A percentile compares a stretch with the other conserved stretches of the same genome.
These are phyloP conservation scores for Penicillium waksmanii DNA, from an alignment of 495 filamentous ascomycete species.

Conservation along the genomic window DNA sequence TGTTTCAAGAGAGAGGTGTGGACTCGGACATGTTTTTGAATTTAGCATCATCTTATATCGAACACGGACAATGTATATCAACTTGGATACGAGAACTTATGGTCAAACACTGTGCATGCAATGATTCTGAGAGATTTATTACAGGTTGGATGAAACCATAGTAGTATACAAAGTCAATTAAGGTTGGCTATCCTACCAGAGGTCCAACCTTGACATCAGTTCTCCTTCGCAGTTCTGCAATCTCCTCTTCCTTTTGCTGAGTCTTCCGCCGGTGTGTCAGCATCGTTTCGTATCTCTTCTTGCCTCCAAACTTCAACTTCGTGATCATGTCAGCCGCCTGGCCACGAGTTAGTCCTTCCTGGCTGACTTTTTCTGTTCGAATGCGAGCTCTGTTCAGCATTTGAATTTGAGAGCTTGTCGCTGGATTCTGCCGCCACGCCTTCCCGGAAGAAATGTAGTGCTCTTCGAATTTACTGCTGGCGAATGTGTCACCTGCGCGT, in stretches of 20 bases:
- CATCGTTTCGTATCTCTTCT: constrained; percentile 64
- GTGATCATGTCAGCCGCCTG: constrained; percentile 91
- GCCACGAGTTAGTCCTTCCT: constrained; percentile 70
- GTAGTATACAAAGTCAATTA: no score
- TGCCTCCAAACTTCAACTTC: constrained; percentile 82
- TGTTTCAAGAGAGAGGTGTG: no score
- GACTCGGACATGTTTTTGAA: no score
- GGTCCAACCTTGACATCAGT: constrained; percentile 69
- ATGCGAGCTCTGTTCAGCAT: constrained; percentile 71
- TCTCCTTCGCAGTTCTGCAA: constrained; percentile 41
- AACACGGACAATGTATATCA: background rate
- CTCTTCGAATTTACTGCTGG: constrained; percentile 60
- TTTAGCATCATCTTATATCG: background rate
- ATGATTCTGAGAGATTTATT: background rate
- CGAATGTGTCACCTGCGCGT: constrained; percentile 82
- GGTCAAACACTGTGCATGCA: no score
- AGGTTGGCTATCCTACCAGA: constrained; percentile 33
- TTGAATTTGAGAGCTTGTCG: constrained; percentile 69
- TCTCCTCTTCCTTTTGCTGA: constrained; percentile 33
- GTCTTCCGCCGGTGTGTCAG: constrained; percentile 41
- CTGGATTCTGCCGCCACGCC: constrained; percentile 67
- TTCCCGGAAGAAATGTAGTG: constrained; percentile 59
- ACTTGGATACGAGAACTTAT: background rate
- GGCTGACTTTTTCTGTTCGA: constrained; percentile 56
- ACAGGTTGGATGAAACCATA: constrained; percentile 6